Percentiles rank a stretch among this genome's conserved stretches.
These are phyloP conservation scores for Ceratobasidium sp. DNA, from an alignment of 1,284 basidiomycete genomes.

Conservation along the genomic window DNA sequence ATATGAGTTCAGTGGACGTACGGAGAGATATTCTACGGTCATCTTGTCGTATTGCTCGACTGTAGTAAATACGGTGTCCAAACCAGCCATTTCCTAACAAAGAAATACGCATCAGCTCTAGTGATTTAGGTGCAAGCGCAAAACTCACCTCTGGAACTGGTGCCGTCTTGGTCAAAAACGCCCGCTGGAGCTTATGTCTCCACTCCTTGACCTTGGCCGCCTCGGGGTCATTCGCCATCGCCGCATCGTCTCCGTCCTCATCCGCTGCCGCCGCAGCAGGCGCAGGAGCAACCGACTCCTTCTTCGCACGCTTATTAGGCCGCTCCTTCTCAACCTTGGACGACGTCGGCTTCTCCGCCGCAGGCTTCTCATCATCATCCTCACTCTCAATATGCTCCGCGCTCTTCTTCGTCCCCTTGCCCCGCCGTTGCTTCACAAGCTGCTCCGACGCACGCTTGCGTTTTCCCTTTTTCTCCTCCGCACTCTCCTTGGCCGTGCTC, in stretches of 20 bases:
- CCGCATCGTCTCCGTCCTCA: slow-evolving; percentile 65
- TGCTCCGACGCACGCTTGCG: slow-evolving; percentile 60
- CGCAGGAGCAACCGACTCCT: slow-evolving; percentile 56
- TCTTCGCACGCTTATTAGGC: slow-evolving; percentile 75
- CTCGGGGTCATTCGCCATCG: slow-evolving; percentile 74
- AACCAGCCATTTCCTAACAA: slow-evolving; percentile 79
- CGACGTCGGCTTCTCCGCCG: slow-evolving; percentile 55
- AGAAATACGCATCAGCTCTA: slow-evolving; percentile 5
- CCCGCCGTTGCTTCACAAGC: slow-evolving; percentile 56
- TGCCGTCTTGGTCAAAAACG: slow-evolving; percentile 76
- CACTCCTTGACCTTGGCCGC: slow-evolving; percentile 84
- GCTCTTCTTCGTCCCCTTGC: slow-evolving; percentile 54
- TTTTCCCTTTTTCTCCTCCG: slow-evolving; percentile 69
- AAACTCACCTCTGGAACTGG: slow-evolving; percentile 70
- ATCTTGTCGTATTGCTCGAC: slow-evolving; percentile 89
- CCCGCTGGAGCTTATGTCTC: slow-evolving; percentile 92
- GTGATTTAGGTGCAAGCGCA: slow-evolving; percentile 32
- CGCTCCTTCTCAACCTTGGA: slow-evolving; percentile 46
- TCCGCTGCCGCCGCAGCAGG: slow-evolving; percentile 55
- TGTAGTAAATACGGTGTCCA: slow-evolving; percentile 83
- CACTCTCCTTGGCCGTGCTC: slow-evolving; percentile 61
- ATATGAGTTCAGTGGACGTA: slow-evolving; percentile 57
- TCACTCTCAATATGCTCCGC: slow-evolving; percentile 80
- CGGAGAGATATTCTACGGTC: slow-evolving; percentile 85
- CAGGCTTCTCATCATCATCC: slow-evolving; percentile 67